Evolutionary conservation across 148 eudicot species (phyloP), one percentile per base, ranked within the genome.

Genomic region (Heliamphora exappendiculata): DNA sequence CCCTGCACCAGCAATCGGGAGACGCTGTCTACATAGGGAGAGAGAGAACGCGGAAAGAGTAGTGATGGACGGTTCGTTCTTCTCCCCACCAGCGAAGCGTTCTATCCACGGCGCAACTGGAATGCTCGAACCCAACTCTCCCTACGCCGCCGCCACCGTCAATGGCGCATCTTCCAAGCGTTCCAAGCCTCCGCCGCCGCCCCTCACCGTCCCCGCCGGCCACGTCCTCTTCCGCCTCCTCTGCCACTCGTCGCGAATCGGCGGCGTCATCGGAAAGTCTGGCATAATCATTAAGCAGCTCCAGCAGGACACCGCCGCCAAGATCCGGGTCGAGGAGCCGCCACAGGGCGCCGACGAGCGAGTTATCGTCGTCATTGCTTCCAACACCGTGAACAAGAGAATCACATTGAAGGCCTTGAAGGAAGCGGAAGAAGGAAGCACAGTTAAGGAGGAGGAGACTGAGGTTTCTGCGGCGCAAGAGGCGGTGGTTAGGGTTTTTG

Each of bases 201-300:
- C 80, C 17, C 73, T 77, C 26, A 28, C 24, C 57, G 67, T 79
- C 66, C 86, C 92, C 39, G 24, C 82, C 63, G 86, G 85, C 51
- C 79, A 86, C 80, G 83, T 78, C 8, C 58, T 84, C 24, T 79
- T 91, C 82, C 89, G 90, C 19, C 77, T 93, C 58, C 82, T 93
- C 78, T 89, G 94, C 86, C 92, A 86, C 79, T 79, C 80, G 3
- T 86, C 96, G 0, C 86, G 84, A 42, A 67, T 89, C 82, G 88
- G 98, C 44, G 90, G 82, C 58, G 73, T 93, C 73, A 93, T 93
- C 70, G 98, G 98, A 0, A 93, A 88, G 63, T 84, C 88, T 14
- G 98, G 98, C 34, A 44, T 88, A 24, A 69, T 85, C 17, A 87
- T 93, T 78, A 88, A 83, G 74, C 81, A 83, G 5, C 90, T 93